phyloP scores from a whole-genome alignment of 768 basidiomycete species.

The Tulasnella sp. region DNA sequence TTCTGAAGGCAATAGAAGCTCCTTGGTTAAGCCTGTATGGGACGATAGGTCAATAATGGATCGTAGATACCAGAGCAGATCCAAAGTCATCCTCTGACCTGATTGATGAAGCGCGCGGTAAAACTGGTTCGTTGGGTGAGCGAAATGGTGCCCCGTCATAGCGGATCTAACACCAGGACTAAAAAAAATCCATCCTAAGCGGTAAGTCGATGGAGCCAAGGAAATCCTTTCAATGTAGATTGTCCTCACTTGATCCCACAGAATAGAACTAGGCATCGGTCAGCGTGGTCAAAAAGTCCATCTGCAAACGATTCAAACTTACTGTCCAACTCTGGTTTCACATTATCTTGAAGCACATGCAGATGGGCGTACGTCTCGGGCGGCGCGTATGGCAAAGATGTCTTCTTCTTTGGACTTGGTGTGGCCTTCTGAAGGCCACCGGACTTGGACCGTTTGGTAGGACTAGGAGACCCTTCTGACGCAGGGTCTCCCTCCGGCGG shows the following conservation, averaged over 20 bases:
- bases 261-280: slow-evolving; percentile 74
- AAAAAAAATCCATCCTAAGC: too few species aligned
- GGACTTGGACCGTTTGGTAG: too few species aligned
- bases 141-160: slow-evolving; percentile 65
- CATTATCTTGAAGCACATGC: slow-evolving; percentile 40
- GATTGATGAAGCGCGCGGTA: slow-evolving; percentile 62
- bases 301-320: too few species aligned
- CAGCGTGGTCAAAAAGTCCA: too few species aligned
- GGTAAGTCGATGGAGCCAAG: too few species aligned
- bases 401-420: slow-evolving; percentile 19
- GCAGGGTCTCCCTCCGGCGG: too few species aligned
- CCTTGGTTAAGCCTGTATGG: slow-evolving; percentile 44
- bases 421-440: background rate
- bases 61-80: too few species aligned
- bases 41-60: too few species aligned
- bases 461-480: too few species aligned
- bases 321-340: slow-evolving; percentile 50
- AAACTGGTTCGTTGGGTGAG: slow-evolving; percentile 72
- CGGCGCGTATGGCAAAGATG: slow-evolving; percentile 39
- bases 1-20: slow-evolving; percentile 43
- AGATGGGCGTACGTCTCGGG: slow-evolving; percentile 48
- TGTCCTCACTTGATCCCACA: slow-evolving; percentile 73
- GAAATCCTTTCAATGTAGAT: too few species aligned
- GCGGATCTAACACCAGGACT: slow-evolving; percentile 65
- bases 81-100: too few species aligned